A percentile compares a stretch with the other conserved stretches of the same genome.
Conservation (phyloP, 164 flowering plant genomes). For the Magnolia kwangsiensis region DNA sequence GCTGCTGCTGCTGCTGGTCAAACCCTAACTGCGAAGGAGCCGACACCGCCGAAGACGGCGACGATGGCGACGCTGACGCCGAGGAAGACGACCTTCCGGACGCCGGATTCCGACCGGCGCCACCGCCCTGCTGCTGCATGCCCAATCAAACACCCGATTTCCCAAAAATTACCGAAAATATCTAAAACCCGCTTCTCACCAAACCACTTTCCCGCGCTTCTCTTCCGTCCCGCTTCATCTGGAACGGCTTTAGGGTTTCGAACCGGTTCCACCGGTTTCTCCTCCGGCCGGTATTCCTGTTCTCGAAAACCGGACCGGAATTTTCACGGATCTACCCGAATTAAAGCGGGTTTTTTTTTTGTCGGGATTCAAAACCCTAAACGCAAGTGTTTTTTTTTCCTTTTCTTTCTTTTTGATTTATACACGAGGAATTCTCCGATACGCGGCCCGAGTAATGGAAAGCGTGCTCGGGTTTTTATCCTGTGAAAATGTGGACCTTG, state of each 20-base stretch:
- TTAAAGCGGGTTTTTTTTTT: conserved; percentile 2
- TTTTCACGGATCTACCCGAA: conserved; percentile 9
- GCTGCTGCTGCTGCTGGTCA: conserved; percentile 63
- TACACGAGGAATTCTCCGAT: conserved; percentile 7
- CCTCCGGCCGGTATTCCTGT: conserved; percentile 2
- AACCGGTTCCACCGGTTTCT: conserved; percentile 11
- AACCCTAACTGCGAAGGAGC: conserved; percentile 52
- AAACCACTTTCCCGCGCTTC: not conserved
- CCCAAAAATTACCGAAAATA: no score
- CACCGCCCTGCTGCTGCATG: conserved; percentile 57
- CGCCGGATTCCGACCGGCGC: conserved; percentile 54
- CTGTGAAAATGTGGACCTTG: no score
- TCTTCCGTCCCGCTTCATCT: conserved; percentile 18
- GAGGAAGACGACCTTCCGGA: conserved; percentile 39
- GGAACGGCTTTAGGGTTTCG: conserved; percentile 11
- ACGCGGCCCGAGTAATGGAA: not conserved
- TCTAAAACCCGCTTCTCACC: no score
- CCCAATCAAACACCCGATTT: no score
- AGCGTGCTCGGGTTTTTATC: not conserved
- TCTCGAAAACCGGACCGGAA: conserved; percentile 10
- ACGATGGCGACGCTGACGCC: conserved; percentile 52
- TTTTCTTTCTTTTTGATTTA: conserved; percentile 5
- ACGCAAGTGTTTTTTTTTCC: not conserved
- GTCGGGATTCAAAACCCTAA: conserved; percentile 21
- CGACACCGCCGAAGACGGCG: conserved; percentile 76